Base-by-base conservation (phyloP, 345 rosid genomes). In the Rhodomyrtus tomentosa region DNA sequence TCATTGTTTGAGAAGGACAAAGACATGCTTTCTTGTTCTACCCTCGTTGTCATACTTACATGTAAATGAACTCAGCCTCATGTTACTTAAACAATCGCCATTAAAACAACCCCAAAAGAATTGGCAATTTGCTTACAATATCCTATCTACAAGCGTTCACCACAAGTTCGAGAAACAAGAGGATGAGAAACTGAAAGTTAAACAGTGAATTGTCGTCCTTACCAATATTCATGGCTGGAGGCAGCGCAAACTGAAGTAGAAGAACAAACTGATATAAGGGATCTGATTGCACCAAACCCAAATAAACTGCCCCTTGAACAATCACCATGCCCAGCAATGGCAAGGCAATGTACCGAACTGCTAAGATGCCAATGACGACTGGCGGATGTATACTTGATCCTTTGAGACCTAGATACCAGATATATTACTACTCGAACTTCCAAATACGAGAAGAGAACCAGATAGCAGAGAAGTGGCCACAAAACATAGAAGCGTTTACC, bases 221-320 rank as follows among this genome's bases (percentile, higher is more conserved):
- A 91, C 95, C 92, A 56, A 92, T 87, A 74, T 83, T 89, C 86
- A 93, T 53, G 53, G 92, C 95, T 13, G 92, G 94, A 20, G 93
- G 94, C 62, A 92, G 83, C 2, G 93, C 92, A 85, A 82, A 92
- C 56, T 93, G 94, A 76, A 92, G 88, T 80, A 93, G 85, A 85
- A 92, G 95, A 84, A 90, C 82, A 54, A 93, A 91, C 53, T 86
- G 92, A 81, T 89, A 93, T 36, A 90, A 81, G 5, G 90, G 86
- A 86, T 93, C 89, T 21, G 88, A 68, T 22, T 81, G 81, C 82
- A 91, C 89, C 42, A 89, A 3, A 16, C 91, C 92, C 24, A 89
- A 82, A 48, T 68, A 85, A 24, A 72, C 45, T 50, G 92, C 92
- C 14, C 85, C 82, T 87, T 84, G 90, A 10, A 93, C 88, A 10